phyloP scores from a whole-genome alignment of 805 yeast genomes.

The Pichia thaimueangensis region DNA sequence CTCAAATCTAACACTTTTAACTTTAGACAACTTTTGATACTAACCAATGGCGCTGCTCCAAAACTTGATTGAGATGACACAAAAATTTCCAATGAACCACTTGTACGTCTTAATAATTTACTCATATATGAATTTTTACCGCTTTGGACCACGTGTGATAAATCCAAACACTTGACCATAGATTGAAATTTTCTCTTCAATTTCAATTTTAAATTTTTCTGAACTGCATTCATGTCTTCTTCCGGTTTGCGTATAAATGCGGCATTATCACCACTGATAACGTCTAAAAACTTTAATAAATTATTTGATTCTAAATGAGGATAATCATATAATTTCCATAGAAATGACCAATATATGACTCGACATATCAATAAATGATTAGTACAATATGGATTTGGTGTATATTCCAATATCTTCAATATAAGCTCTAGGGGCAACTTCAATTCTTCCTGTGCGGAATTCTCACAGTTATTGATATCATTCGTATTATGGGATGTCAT shows the following conservation, averaged over 20 bases:
- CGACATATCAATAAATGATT: constrained; percentile 55
- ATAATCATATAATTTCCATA: constrained; percentile 57
- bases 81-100: constrained; percentile 56
- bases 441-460: constrained; percentile 6
- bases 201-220: constrained; percentile 9
- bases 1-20: constrained; percentile 69
- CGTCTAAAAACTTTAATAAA: constrained; percentile 65
- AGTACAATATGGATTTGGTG: constrained; percentile 34
- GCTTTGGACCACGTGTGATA: constrained; percentile 75
- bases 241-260: constrained; percentile 10
- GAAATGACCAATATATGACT: constrained; percentile 49
- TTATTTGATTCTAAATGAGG: constrained; percentile 65
- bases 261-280: constrained; percentile 17
- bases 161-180: constrained; percentile 59
- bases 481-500: neutral
- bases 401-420: constrained; percentile 30
- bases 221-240: neutral
- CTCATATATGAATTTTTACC: constrained; percentile 92
- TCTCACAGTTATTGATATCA: neutral
- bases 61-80: constrained; percentile 94
- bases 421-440: constrained; percentile 47
- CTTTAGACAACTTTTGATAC: constrained; percentile 63
- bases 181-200: constrained; percentile 38
- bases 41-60: constrained; percentile 84
- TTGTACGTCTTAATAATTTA: constrained; percentile 70